Evolutionary conservation across 495 filamentous ascomycete genomes (phyloP).

Genomic region (Penicillium diatomitis): DNA sequence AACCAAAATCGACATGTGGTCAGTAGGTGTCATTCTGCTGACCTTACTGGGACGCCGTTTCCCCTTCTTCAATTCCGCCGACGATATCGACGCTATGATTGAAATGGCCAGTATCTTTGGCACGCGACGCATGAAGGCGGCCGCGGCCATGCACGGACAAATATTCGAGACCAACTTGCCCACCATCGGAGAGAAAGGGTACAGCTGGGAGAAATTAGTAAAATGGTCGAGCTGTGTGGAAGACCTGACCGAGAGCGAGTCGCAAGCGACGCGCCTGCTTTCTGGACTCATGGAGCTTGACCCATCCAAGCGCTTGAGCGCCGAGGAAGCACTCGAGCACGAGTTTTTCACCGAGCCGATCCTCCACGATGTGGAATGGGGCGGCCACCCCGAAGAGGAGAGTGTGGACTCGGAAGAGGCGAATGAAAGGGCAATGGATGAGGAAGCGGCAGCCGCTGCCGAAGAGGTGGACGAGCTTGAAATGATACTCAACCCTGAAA

Average conservation of each 20-base stretch:
- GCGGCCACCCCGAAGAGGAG: slow-evolving; percentile 29
- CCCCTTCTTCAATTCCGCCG: slow-evolving; percentile 95
- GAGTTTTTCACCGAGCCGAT: slow-evolving; percentile 51
- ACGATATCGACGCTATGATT: slow-evolving; percentile 94
- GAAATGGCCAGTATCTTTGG: slow-evolving; percentile 96
- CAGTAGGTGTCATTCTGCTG: slow-evolving; percentile 83
- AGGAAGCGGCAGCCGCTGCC: slow-evolving; percentile 7
- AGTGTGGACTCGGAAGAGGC: slow-evolving; percentile 33
- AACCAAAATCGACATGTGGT: slow-evolving; percentile 97
- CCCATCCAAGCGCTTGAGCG: slow-evolving; percentile 47
- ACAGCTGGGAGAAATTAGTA: slow-evolving; percentile 83
- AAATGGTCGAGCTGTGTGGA: slow-evolving; percentile 69
- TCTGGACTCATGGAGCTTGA: slow-evolving; percentile 54
- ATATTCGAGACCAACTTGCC: slow-evolving; percentile 87
- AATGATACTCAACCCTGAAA: slow-evolving; percentile 27
- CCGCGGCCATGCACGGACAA: slow-evolving; percentile 74
- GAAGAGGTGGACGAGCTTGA: slow-evolving; percentile 38
- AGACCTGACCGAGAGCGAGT: slow-evolving; percentile 39
- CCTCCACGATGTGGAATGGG: slow-evolving; percentile 40
- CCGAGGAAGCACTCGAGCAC: slow-evolving; percentile 50
- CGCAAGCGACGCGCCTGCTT: slow-evolving; percentile 49
- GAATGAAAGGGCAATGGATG: slow-evolving; percentile 9
- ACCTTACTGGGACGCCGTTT: slow-evolving; percentile 86
- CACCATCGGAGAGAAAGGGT: slow-evolving; percentile 76
- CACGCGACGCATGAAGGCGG: slow-evolving; percentile 66